These are phyloP conservation scores for Aspergillus brunneoviolaceus DNA, from an alignment of 2,329 filamentous ascomycete species.

Conservation along the genomic window DNA sequence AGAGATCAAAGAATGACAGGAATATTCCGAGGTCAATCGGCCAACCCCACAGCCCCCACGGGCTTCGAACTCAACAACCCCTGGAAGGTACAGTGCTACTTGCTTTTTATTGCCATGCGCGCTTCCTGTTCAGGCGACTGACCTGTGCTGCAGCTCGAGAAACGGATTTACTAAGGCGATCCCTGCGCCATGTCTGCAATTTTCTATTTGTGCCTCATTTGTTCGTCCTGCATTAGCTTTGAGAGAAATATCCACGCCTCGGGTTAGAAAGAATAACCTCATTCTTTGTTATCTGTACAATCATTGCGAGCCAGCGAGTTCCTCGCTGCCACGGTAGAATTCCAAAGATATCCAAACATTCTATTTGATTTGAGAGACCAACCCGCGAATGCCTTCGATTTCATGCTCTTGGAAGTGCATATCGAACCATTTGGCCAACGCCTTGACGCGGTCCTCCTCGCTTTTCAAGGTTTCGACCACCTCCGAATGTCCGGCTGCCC, in stretches of 20 bases:
- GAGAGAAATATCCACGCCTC: slow-evolving; percentile 21
- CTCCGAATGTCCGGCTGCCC: slow-evolving; percentile 52
- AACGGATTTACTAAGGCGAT: slow-evolving; percentile 38
- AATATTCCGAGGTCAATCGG: slow-evolving; percentile 60
- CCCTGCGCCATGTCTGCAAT: slow-evolving; percentile 22
- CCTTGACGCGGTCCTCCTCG: slow-evolving; percentile 56
- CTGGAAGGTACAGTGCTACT: slow-evolving; percentile 58
- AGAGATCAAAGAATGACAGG: slow-evolving; percentile 64
- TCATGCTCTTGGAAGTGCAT: slow-evolving; percentile 55
- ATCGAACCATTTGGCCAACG: slow-evolving; percentile 53
- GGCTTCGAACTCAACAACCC: slow-evolving; percentile 68
- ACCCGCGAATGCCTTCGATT: slow-evolving; percentile 51
- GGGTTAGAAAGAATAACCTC: slow-evolving; percentile 14
- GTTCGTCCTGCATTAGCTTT: slow-evolving; percentile 16
- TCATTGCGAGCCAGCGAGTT: slow-evolving; percentile 10
- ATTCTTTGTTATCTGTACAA: slow-evolving; percentile 20
- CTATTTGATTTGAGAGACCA: slow-evolving; percentile 48
- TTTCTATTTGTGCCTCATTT: slow-evolving; percentile 21
- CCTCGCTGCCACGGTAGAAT: slow-evolving; percentile 8
- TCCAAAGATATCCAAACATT: neutral
- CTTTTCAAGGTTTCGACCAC: slow-evolving; percentile 49
- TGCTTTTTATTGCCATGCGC: neutral
- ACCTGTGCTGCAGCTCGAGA: slow-evolving; percentile 37
- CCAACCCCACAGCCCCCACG: slow-evolving; percentile 57
- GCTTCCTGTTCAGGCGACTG: slow-evolving; percentile 14